Base-by-base conservation (phyloP, 2,329 filamentous ascomycete genomes). In the Trichophyton rubrum region DNA sequence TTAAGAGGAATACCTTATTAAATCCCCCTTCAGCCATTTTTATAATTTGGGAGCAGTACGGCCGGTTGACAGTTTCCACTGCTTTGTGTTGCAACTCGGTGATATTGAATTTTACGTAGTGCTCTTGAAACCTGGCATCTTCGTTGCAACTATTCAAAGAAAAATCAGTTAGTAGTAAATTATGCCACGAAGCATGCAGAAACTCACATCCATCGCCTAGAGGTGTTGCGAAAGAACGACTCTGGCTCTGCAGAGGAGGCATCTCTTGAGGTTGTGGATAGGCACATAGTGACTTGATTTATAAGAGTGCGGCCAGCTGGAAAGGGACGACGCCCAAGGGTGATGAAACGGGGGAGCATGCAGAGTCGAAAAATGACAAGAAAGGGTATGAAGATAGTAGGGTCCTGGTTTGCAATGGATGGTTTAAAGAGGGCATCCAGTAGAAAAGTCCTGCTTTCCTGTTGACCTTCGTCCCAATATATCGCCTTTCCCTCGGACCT, bases 1-100 rank as follows among this genome's bases (percentile, higher is more conserved):
- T 66, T 35, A 69, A 56, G 2, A 65, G 41, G 24, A 71, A 69
- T 8, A 59, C 63, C 40, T 67, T 67, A 49, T 71, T 70, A 61
- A 68, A 69, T 1, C 64, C 67, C 0, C 68, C 70, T 58, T 71
- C 70, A 5, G 68, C 67, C 55, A 70, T 56, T 59, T 71, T 71
- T 8, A 56, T 45, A 17, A 71, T 67, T 47, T 61, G 59, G 61
- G 59, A 55, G 40, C 61, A 61, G 8, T 49, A 64, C 13, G 66
- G 60, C 4, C 40, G 15, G 7, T 43, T 56, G 24, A 24, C 51
- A 60, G 55, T 64, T 69, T 56, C 67, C 6, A 56, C 58, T 3
- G 60, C 62, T 24, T 30, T 38, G 2, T 45, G 60, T 20, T 45
- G 17, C 9, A 63, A 40, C 41, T 60, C 58, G 17, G 41, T 9